Conservation (phyloP, 345 rosid species). For the Pugionium cornutum region DNA sequence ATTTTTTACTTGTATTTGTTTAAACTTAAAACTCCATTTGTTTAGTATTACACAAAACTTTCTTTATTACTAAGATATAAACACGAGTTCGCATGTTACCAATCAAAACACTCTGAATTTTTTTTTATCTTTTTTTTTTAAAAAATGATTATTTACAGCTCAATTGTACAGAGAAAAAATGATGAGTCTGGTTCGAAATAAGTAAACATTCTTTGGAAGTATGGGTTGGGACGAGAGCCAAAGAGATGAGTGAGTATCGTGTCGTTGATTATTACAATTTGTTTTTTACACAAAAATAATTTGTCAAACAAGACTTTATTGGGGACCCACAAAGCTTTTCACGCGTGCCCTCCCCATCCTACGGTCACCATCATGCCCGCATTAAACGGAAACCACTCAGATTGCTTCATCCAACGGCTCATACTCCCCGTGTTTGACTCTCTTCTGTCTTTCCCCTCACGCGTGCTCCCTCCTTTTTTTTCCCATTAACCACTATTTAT, state of each 20-base stretch:
- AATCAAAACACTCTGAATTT: background rate
- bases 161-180: conserved; percentile 23
- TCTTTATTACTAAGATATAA: no score
- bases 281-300: background rate
- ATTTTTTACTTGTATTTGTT: no score
- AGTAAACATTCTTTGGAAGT: conserved; percentile 17
- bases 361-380: conserved; percentile 43
- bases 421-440: conserved; percentile 50
- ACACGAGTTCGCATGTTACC: no score
- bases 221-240: conserved; percentile 38
- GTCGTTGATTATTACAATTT: conserved; percentile 24
- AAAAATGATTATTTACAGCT: conserved; percentile 20
- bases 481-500: background rate
- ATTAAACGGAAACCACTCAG: conserved; percentile 38
- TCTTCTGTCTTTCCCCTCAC: conserved; percentile 45
- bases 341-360: conserved; percentile 42
- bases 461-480: conserved; percentile 30
- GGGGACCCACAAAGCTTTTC: conserved; percentile 33
- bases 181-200: conserved; percentile 33
- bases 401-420: conserved; percentile 40
- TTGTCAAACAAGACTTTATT: conserved; percentile 20
- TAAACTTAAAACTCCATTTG: no score
- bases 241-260: background rate
- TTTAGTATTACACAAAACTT: no score
- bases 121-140: no score